These are phyloP conservation scores for Ascochyta pisi DNA, from an alignment of 2,329 filamentous ascomycete species.

Conservation along the genomic window DNA sequence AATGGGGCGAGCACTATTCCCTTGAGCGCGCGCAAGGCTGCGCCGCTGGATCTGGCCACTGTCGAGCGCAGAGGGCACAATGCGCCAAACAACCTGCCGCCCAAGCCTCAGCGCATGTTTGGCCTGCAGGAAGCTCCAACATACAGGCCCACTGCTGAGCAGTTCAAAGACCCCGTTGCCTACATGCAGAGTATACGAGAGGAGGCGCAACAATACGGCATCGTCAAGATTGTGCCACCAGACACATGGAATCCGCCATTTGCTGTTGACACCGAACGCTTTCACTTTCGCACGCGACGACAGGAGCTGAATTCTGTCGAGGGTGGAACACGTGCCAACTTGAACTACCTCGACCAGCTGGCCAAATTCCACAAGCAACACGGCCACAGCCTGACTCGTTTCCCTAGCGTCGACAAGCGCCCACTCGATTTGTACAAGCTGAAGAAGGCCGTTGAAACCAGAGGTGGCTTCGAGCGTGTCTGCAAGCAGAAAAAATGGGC, in stretches of 20 bases:
- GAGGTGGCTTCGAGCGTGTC: slow-evolving; percentile 94
- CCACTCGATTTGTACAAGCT: slow-evolving; percentile 93
- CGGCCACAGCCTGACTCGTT: slow-evolving; percentile 89
- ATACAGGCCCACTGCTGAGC: slow-evolving; percentile 87
- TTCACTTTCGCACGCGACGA: slow-evolving; percentile 94
- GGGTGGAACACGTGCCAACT: slow-evolving; percentile 96
- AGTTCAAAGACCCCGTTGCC: slow-evolving; percentile 92
- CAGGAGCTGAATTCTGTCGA: slow-evolving; percentile 98
- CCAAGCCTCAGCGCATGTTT: slow-evolving; percentile 81
- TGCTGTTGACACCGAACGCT: slow-evolving; percentile 96
- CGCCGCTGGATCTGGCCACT: slow-evolving; percentile 81
- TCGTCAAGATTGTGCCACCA: slow-evolving; percentile 95
- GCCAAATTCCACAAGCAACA: slow-evolving; percentile 97
- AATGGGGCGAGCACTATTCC: slow-evolving; percentile 58
- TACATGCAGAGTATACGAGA: slow-evolving; percentile 92
- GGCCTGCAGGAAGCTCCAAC: slow-evolving; percentile 89
- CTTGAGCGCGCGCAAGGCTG: slow-evolving; percentile 68
- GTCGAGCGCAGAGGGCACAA: slow-evolving; percentile 91
- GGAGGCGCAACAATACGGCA: slow-evolving; percentile 85
- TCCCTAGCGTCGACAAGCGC: slow-evolving; percentile 97
- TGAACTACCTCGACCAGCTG: slow-evolving; percentile 94
- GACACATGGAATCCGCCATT: slow-evolving; percentile 94
- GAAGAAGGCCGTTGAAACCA: slow-evolving; percentile 94
- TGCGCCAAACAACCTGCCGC: slow-evolving; percentile 74
- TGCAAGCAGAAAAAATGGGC: slow-evolving; percentile 99